Evolutionary conservation across 768 basidiomycete species (phyloP), one percentile per base, ranked within the genome.

Genomic region (Termitomyces sp.): DNA sequence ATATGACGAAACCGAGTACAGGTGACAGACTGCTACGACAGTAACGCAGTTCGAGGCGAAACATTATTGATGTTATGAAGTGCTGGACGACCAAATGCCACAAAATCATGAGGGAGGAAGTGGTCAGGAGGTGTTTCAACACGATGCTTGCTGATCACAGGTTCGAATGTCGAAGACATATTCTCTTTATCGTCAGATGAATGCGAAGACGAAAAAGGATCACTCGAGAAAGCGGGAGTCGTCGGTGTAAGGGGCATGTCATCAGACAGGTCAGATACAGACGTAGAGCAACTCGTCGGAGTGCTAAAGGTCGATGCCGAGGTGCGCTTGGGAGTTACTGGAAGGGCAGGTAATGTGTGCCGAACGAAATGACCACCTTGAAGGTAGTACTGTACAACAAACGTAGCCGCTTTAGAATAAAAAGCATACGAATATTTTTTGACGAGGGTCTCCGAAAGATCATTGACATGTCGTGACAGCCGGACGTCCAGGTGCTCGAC

Each of bases 361-460:
- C 78, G 79, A 58, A 76, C 68, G 69, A 89, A 92, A 53, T 85
- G 88, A 43, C 87, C 87, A 49, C 95, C 95, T 66, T 90, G 84
- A 48, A 98, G 85, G 70, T 98, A 99, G 74, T 86, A 94, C 69
- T 98, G 92, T 35, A 95, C 87, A 59, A 94, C 92, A 68, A 92
- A 85, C 23, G 90, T 93, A 23, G 96, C 95, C 0, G 95, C 93
- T 75, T 95, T 95, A 48, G 92, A 94, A 75, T 96, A 98, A 76
- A 95, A 97, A 42, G 89, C 88, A 65, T 92, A 95, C 5, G 95
- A 95, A 75, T 99, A 98, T 77, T 99, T 99, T 78, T 95, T 94
- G 69, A 98, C 86, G 66, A 98, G 78, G n/a, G 90, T 95, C 71
- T 96, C 90, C 12, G 96, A 98, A 32, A 99, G 82, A 62, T 92